Conservation (phyloP, 208 protist species). For the Acanthamoeba lenticulata region DNA sequence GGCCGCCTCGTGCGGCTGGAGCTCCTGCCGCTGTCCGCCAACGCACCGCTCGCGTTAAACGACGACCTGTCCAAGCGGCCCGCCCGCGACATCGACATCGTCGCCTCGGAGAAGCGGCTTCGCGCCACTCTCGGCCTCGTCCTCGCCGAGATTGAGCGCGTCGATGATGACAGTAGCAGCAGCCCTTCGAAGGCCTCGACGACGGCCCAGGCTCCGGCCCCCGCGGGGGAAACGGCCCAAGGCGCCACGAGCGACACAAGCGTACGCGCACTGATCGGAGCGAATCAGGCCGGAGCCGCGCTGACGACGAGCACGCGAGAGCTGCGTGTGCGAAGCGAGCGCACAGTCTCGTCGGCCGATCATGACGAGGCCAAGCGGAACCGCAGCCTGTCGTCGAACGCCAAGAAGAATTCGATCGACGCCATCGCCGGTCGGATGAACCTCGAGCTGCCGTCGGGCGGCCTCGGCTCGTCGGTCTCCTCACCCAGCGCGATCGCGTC, state of each 20-base stretch:
- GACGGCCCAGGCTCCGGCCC: too few species aligned
- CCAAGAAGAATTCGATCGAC: too few species aligned
- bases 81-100: background rate
- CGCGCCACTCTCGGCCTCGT: background rate
- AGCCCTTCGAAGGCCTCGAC: too few species aligned
- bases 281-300: background rate
- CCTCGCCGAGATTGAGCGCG: background rate
- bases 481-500: background rate
- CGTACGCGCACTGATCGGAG: background rate
- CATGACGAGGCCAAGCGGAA: background rate
- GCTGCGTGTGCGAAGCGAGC: background rate
- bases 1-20: background rate
- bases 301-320: background rate
- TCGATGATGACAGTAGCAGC: background rate
- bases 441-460: background rate
- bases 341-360: background rate
- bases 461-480: background rate
- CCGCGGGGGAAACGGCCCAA: too few species aligned
- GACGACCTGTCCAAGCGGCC: background rate
- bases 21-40: background rate
- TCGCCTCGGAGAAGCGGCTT: background rate
- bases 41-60: background rate
- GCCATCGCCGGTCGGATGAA: conserved; percentile 20
- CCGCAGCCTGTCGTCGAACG: background rate
- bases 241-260: too few species aligned